Evolutionary conservation across 768 basidiomycete species (phyloP), one percentile per base, ranked within the genome.

Genomic region (Melanogaster broomeanus): DNA sequence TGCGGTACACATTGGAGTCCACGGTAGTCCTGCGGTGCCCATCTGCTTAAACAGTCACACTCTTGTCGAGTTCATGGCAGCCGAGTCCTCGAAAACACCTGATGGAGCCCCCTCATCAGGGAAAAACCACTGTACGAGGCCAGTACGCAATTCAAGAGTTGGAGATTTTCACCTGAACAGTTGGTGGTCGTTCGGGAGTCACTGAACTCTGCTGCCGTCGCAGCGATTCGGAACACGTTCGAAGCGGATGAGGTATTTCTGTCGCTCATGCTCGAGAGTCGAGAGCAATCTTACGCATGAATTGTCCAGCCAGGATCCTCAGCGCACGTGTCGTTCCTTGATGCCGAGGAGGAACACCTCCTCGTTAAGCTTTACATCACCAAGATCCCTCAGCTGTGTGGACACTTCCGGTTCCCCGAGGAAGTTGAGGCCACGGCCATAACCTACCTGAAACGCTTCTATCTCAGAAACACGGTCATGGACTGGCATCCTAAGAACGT

Each of bases 401-500:
- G 82, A 0, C 83, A 84, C 57, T 95, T 97, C 63, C 83, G 85
- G 41, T 90, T 96, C 65, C 88, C 92, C 0, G 92, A 96, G 60
- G 87, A 93, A 62, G 93, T 98, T 7, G 91, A 95, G 68, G 90
- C 93, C 0, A 98, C 96, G 4, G 93, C 94, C 0, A 80, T 90
- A 51, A 85, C 81, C 49, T 99, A 97, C 70, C 75, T 99, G 59
- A 98, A 98, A 68, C 81, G 97, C 4, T 99, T 99, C 71, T 99
- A 98, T 66, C 79, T 98, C 49, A 89, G 89, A 72, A 98, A 98
- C 64, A 98, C 95, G 2, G 93, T 94, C 47, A 98, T 98, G 94
- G 97, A 98, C 66, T 98, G 93, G 87, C 97, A 98, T 73, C 97
- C 97, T 0, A 96, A 95, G 72, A 94, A 92, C 63, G 92, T 99